These are phyloP conservation scores for Herpetomonas samuelpessoai DNA, from an alignment of 208 protist genomes.

Conservation along the genomic window DNA sequence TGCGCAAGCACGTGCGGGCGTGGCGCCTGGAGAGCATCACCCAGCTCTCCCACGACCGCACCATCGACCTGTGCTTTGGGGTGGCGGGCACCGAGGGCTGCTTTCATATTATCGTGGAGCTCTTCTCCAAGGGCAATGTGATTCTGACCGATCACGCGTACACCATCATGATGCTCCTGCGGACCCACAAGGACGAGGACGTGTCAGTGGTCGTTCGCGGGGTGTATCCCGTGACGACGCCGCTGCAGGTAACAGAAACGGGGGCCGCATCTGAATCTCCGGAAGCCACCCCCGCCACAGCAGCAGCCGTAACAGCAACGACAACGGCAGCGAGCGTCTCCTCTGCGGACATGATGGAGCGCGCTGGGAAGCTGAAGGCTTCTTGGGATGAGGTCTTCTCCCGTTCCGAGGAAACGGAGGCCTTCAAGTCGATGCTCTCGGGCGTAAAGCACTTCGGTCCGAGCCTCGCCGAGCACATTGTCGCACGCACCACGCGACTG, in stretches of 20 bases:
- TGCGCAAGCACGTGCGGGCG: constrained; percentile 96
- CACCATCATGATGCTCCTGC: constrained; percentile 92
- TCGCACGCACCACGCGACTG: constrained; percentile 31
- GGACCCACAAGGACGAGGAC: constrained; percentile 88
- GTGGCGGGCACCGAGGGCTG: constrained; percentile 50
- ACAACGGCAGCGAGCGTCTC: background rate
- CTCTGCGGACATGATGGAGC: constrained; percentile 9
- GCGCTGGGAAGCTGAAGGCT: constrained; percentile 18
- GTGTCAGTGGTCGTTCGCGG: constrained; percentile 62
- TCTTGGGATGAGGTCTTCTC: constrained; percentile 54
- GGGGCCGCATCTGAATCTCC: background rate
- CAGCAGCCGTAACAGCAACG: background rate
- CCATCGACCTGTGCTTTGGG: constrained; percentile 96
- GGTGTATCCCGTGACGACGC: constrained; percentile 60
- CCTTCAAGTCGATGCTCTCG: constrained; percentile 40
- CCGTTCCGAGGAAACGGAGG: constrained; percentile 42
- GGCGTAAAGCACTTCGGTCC: constrained; percentile 70
- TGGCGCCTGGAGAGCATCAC: constrained; percentile 90
- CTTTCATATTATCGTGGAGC: constrained; percentile 86
- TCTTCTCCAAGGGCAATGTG: constrained; percentile 96
- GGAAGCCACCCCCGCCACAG: background rate
- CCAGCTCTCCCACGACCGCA: constrained; percentile 96
- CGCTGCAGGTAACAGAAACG: constrained; percentile 21
- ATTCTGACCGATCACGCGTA: constrained; percentile 94
- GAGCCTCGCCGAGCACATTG: constrained; percentile 70